Conservation (phyloP, 192 early-diverging fungal species). For the Rhizophagus clarus region DNA sequence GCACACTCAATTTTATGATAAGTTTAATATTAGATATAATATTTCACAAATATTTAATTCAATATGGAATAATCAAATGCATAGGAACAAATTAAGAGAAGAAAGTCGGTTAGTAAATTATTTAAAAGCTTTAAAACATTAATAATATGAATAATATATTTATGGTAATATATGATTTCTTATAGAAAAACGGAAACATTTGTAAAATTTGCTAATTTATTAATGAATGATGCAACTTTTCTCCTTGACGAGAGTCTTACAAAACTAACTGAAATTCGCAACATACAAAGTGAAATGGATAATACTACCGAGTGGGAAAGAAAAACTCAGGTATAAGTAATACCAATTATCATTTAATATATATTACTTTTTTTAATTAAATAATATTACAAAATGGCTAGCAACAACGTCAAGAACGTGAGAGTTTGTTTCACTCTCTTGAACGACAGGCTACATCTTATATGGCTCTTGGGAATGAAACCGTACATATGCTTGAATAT, state of each 20-base stretch:
- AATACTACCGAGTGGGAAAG: constrained; percentile 53
- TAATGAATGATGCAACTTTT: constrained; percentile 97
- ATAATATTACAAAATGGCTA: constrained; percentile 20
- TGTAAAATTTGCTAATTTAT: constrained; percentile 82
- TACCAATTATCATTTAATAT: not conserved
- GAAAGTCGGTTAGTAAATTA: constrained; percentile 54
- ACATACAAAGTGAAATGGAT: constrained; percentile 78
- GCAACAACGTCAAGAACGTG: constrained; percentile 65
- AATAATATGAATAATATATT: no score
- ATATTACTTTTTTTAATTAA: not conserved
- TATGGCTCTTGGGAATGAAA: constrained; percentile 87
- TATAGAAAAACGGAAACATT: constrained; percentile 73
- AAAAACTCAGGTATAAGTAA: constrained; percentile 47
- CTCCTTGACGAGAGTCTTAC: constrained; percentile 90
- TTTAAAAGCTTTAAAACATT: not conserved
- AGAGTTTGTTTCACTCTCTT: constrained; percentile 53
- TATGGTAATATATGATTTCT: not conserved
- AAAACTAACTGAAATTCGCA: constrained; percentile 83
- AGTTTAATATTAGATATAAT: constrained; percentile 97
- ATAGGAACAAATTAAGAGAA: constrained; percentile 65
- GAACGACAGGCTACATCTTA: constrained; percentile 89
- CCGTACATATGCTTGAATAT: constrained; percentile 89
- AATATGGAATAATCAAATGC: constrained; percentile 74
- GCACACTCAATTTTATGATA: constrained; percentile 95
- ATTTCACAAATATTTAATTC: constrained; percentile 89